Evolutionary conservation across 2,329 filamentous ascomycete species (phyloP).

Genomic region (Epichloe bromicola): DNA sequence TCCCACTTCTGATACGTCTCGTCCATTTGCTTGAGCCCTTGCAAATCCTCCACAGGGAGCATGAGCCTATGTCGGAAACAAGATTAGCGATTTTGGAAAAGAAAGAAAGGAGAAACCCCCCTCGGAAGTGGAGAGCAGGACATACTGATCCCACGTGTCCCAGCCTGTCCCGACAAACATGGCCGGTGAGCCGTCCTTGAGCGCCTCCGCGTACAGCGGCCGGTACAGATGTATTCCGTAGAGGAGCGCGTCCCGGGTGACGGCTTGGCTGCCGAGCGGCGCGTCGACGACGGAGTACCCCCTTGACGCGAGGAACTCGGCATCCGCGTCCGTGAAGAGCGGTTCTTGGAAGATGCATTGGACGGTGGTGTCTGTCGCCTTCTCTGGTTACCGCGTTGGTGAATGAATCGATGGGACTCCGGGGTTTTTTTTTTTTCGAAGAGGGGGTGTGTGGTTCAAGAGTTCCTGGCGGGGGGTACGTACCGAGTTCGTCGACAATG

Average conservation of each 20-base stretch:
- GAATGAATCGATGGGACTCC: background rate
- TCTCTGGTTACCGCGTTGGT: constrained; percentile 8
- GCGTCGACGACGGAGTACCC: constrained; percentile 39
- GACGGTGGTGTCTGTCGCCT: constrained; percentile 17
- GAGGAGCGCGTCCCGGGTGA: constrained; percentile 37
- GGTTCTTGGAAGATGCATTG: constrained; percentile 42
- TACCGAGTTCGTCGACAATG: constrained; percentile 33
- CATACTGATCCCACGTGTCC: constrained; percentile 38
- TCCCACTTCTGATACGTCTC: constrained; percentile 5
- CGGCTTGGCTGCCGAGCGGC: constrained; percentile 37
- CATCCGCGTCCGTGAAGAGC: constrained; percentile 34
- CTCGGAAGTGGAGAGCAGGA: constrained; percentile 1
- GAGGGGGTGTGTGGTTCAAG: background rate
- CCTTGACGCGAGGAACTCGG: constrained; percentile 38
- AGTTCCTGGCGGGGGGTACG: background rate
- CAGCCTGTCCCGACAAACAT: constrained; percentile 46
- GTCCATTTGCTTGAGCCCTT: constrained; percentile 8
- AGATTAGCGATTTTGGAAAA: background rate
- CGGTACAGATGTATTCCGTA: constrained; percentile 51
- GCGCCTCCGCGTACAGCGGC: constrained; percentile 36
- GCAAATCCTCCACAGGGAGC: background rate
- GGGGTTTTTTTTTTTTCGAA: background rate
- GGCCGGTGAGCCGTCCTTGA: constrained; percentile 32
- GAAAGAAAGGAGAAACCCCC: background rate
- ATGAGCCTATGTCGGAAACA: background rate